These are phyloP conservation scores for Coemansia sp. DNA, from an alignment of 192 early-diverging fungal species.

Conservation along the genomic window DNA sequence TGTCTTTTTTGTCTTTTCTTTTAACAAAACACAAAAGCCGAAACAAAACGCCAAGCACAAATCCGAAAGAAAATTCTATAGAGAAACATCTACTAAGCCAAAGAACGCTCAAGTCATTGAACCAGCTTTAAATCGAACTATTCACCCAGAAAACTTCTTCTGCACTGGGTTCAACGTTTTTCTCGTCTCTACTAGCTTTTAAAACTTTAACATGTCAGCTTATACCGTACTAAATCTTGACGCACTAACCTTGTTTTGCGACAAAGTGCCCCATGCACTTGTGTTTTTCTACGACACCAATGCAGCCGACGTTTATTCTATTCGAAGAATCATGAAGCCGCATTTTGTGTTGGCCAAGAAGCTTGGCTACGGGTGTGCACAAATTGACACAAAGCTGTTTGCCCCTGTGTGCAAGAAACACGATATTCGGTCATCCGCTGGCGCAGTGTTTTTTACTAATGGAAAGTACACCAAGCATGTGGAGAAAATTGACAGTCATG, in stretches of 20 bases:
- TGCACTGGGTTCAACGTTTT: background rate
- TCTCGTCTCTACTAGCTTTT: background rate
- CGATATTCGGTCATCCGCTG: background rate
- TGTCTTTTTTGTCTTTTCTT: no score
- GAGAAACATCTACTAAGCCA: no score
- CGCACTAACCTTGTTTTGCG: background rate
- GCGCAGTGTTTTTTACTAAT: background rate
- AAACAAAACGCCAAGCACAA: no score
- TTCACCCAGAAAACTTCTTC: no score
- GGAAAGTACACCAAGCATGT: conserved; percentile 5
- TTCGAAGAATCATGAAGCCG: background rate
- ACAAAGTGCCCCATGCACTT: background rate
- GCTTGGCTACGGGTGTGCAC: background rate
- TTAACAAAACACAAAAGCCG: no score
- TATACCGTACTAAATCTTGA: background rate
- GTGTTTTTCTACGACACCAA: background rate
- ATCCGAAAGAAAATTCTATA: no score
- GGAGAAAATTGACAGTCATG: background rate
- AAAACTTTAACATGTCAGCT: background rate
- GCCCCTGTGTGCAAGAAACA: background rate
- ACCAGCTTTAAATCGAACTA: no score
- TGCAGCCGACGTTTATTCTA: background rate
- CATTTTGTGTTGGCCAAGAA: background rate
- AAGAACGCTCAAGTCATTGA: no score
- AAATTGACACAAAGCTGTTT: background rate